phyloP scores from a whole-genome alignment of 306 rosid genomes.

The Prunus mongolica region DNA sequence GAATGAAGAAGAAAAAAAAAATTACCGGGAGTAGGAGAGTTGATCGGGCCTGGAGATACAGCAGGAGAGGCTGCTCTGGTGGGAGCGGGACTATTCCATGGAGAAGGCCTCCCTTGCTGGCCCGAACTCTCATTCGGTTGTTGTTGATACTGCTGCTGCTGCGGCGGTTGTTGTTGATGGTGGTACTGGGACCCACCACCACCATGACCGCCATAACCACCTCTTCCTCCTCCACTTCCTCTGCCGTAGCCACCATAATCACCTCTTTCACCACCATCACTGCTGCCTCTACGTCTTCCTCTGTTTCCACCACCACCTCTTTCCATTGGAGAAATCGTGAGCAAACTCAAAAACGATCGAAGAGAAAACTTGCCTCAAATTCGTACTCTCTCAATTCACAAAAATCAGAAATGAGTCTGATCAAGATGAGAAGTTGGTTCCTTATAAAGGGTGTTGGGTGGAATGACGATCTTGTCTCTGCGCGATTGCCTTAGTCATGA shows the following conservation, averaged over 20 bases:
- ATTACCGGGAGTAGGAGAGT: neutral
- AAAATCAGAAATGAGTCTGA: neutral
- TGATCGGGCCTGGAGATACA: neutral
- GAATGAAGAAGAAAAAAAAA: neutral
- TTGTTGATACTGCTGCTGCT: neutral
- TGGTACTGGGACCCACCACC: neutral
- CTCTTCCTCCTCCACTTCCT: neutral
- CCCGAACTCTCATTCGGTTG: neutral
- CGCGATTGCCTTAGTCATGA: neutral
- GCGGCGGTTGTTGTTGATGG: neutral
- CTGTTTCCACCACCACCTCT: neutral
- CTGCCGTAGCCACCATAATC: neutral
- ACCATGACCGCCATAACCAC: neutral
- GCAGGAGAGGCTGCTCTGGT: neutral
- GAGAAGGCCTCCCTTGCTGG: neutral
- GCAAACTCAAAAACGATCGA: neutral
- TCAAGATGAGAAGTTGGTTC: neutral
- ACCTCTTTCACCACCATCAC: neutral
- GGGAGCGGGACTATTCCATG: neutral
- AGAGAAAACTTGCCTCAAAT: neutral
- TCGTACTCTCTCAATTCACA: neutral
- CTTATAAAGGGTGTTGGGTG: neutral
- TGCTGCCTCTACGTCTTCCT: neutral
- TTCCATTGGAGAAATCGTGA: constrained; percentile 14
- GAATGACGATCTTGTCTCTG: neutral